Percentiles rank a stretch among this genome's conserved stretches.
phyloP scores from a whole-genome alignment of 164 flowering plant genomes.

The Magnolia officinalis region DNA sequence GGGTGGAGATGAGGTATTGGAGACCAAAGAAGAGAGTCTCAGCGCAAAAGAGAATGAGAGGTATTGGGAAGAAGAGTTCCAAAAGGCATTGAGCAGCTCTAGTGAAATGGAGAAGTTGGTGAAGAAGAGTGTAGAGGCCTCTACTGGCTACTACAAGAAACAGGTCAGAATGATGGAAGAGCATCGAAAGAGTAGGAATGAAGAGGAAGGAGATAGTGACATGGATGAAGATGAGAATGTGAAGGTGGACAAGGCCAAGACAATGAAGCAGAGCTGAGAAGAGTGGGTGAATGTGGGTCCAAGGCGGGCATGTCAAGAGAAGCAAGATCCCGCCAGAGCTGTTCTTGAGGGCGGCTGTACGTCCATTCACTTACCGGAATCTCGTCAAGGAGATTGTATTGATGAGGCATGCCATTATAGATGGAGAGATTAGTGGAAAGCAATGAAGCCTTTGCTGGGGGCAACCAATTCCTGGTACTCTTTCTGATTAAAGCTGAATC shows the following conservation, averaged over 20 bases:
- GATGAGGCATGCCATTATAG: slow-evolving; percentile 82
- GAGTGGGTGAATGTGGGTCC: slow-evolving; percentile 39
- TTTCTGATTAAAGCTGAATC: not conserved
- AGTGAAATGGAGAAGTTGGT: slow-evolving; percentile 70
- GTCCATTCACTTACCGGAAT: slow-evolving; percentile 84
- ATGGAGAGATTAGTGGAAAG: slow-evolving; percentile 62
- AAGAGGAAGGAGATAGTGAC: not conserved
- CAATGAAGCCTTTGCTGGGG: not conserved
- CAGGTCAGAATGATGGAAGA: slow-evolving; percentile 40
- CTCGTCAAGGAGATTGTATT: slow-evolving; percentile 93
- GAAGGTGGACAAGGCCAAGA: not conserved
- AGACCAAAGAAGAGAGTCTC: slow-evolving; percentile 28
- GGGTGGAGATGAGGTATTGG: slow-evolving; percentile 36
- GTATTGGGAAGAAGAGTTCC: slow-evolving; percentile 76
- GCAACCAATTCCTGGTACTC: not conserved
- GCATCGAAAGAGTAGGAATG: slow-evolving; percentile 15
- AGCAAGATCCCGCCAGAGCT: slow-evolving; percentile 77
- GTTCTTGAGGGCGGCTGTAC: slow-evolving; percentile 72
- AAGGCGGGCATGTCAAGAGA: slow-evolving; percentile 59
- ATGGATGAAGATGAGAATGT: slow-evolving; percentile 28
- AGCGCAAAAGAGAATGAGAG: slow-evolving; percentile 46
- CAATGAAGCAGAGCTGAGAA: slow-evolving; percentile 48
- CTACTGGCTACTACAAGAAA: slow-evolving; percentile 39
- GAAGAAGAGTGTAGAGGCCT: slow-evolving; percentile 40
- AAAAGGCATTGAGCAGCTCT: slow-evolving; percentile 56